Evolutionary conservation across 164 flowering plant genomes (phyloP).

Genomic region (Aristolochia fimbriata): DNA sequence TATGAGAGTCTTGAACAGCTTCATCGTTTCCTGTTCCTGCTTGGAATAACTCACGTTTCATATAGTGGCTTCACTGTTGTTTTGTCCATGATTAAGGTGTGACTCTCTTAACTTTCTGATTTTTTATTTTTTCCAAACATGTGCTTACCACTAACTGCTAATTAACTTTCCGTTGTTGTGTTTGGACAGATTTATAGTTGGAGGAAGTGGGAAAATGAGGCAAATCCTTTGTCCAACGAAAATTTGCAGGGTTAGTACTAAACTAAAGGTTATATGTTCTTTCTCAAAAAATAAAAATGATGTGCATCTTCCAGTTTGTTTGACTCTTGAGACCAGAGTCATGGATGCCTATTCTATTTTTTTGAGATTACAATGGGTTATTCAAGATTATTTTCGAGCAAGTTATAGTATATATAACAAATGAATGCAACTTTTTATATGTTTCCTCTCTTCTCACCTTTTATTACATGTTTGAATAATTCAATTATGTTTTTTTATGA

Average conservation of each 20-base stretch:
- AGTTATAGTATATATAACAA: too few species aligned
- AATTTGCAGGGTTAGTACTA: slow-evolving; percentile 42
- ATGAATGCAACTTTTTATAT: too few species aligned
- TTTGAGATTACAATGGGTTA: too few species aligned
- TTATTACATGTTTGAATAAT: too few species aligned
- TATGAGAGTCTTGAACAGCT: slow-evolving; percentile 90
- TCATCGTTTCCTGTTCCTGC: slow-evolving; percentile 80
- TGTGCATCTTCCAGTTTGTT: too few species aligned
- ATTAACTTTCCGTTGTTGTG: neutral
- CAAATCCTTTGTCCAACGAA: slow-evolving; percentile 22
- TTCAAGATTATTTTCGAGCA: too few species aligned
- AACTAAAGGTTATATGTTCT: neutral
- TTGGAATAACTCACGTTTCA: slow-evolving; percentile 84
- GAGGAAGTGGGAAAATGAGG: slow-evolving; percentile 87
- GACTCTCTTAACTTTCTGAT: neutral
- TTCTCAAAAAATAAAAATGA: neutral
- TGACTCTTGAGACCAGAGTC: too few species aligned
- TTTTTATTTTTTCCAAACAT: too few species aligned
- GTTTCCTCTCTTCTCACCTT: too few species aligned
- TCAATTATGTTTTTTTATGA: too few species aligned
- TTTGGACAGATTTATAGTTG: slow-evolving; percentile 77
- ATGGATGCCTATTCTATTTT: too few species aligned
- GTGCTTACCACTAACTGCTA: too few species aligned
- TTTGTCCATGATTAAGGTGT: slow-evolving; percentile 79
- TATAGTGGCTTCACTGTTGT: slow-evolving; percentile 72